Conservation (phyloP, 345 rosid genomes). For the Lepidium aucheri region DNA sequence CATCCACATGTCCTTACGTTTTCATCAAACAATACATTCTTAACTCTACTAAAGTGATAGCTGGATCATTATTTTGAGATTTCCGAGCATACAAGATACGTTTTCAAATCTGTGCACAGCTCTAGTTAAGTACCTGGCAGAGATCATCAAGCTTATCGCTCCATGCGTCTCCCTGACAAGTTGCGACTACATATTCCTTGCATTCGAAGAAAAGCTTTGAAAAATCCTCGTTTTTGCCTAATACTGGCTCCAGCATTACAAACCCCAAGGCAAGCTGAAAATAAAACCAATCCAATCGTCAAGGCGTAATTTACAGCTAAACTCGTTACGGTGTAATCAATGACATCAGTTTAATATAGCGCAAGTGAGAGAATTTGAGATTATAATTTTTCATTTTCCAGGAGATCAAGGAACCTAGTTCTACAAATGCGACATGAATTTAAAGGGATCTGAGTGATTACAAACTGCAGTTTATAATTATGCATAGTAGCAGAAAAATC, state of each 20-base stretch:
- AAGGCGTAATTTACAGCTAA: neutral
- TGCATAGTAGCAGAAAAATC: neutral
- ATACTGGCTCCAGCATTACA: slow-evolving; percentile 51
- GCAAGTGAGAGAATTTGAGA: neutral
- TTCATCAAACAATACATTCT: neutral
- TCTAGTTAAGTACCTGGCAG: slow-evolving; percentile 51
- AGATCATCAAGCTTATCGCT: slow-evolving; percentile 68
- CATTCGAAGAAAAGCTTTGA: slow-evolving; percentile 71
- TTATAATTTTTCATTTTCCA: neutral
- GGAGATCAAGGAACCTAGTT: neutral
- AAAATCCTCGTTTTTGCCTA: slow-evolving; percentile 45
- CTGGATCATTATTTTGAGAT: neutral
- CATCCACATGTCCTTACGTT: neutral
- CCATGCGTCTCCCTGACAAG: slow-evolving; percentile 58
- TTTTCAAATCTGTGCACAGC: neutral
- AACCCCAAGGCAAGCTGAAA: slow-evolving; percentile 68
- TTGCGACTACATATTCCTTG: slow-evolving; percentile 63
- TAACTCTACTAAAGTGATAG: neutral
- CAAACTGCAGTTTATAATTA: neutral
- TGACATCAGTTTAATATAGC: neutral
- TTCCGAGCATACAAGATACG: neutral
- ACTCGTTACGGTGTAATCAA: slow-evolving; percentile 10
- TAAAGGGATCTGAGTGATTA: neutral
- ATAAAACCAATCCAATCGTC: slow-evolving; percentile 9
- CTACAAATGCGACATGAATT: neutral